Evolutionary conservation across 2,329 filamentous ascomycete genomes (phyloP).

Genomic region (Aspergillus hortae): DNA sequence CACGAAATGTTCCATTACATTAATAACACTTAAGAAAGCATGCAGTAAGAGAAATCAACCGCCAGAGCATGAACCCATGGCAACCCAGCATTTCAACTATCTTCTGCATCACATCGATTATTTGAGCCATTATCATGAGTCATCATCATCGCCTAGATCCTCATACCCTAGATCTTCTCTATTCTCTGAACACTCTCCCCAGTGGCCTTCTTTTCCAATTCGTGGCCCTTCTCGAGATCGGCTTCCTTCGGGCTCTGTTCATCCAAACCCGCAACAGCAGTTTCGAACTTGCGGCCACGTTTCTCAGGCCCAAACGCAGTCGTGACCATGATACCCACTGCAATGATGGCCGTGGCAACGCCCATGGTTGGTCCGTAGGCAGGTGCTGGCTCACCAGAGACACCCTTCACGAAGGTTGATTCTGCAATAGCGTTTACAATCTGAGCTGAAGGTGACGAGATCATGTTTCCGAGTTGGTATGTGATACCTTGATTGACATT

Average conservation of each 20-base stretch:
- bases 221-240: constrained; percentile 19
- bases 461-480: constrained; percentile 71
- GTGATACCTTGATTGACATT: constrained; percentile 43
- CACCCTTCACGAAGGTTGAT: constrained; percentile 53
- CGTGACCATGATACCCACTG: constrained; percentile 64
- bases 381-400: constrained; percentile 56
- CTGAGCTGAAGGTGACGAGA: constrained; percentile 62
- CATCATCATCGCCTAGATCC: not conserved
- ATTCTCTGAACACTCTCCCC: constrained; percentile 19
- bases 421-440: constrained; percentile 75
- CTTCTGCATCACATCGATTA: not conserved
- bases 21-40: too few species aligned
- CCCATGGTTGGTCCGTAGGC: constrained; percentile 75
- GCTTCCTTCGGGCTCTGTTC: constrained; percentile 12
- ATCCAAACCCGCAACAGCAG: constrained; percentile 46
- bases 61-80: not conserved
- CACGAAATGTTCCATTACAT: too few species aligned
- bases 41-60: too few species aligned
- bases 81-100: not conserved
- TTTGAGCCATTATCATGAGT: not conserved
- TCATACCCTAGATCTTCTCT: constrained; percentile 11
- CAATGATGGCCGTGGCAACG: constrained; percentile 72
- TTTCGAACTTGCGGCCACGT: constrained; percentile 67
- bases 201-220: constrained; percentile 19
- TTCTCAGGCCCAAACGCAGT: constrained; percentile 71